A percentile compares a stretch with the other conserved stretches of the same genome.
Evolutionary conservation across 164 flowering plant species (phyloP).

Genomic region (Taxillus chinensis): DNA sequence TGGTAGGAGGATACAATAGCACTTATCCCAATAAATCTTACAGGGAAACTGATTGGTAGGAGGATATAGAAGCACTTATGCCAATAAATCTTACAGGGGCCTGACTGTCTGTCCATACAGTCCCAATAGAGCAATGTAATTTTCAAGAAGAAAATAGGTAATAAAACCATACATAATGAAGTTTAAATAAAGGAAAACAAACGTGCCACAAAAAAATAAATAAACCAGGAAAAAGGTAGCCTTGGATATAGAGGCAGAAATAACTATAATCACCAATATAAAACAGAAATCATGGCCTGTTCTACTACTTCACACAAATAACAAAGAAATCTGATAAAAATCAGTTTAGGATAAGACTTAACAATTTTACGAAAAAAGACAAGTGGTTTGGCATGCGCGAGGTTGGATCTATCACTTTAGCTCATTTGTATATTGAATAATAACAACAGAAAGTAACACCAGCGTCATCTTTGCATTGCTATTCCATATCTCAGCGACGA

Average conservation of each 20-base stretch:
- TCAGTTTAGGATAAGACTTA: slow-evolving; percentile 16
- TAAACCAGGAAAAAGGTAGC: too few relatives aligned
- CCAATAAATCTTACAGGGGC: too few relatives aligned
- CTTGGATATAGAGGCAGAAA: neutral
- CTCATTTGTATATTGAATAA: slow-evolving; percentile 7
- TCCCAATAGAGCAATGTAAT: too few relatives aligned
- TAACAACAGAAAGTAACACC: neutral
- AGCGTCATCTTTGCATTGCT: slow-evolving; percentile 1
- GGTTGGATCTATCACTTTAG: slow-evolving; percentile 21
- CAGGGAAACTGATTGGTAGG: too few relatives aligned
- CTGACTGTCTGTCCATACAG: too few relatives aligned
- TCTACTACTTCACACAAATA: slow-evolving; percentile 8
- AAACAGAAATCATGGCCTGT: neutral
- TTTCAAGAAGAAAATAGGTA: too few relatives aligned
- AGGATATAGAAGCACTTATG: too few relatives aligned
- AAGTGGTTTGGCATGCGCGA: slow-evolving; percentile 22
- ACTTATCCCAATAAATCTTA: too few relatives aligned
- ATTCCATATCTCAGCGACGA: slow-evolving; percentile 44
- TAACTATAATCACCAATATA: neutral
- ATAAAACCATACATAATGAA: too few relatives aligned
- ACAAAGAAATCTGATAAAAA: slow-evolving; percentile 10
- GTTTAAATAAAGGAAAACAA: too few relatives aligned
- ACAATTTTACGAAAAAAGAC: slow-evolving; percentile 17
- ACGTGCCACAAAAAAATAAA: too few relatives aligned
- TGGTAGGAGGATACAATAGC: too few relatives aligned